phyloP scores from a whole-genome alignment of 176 grass and related monocot genomes.

The Tuctoria greenei region DNA sequence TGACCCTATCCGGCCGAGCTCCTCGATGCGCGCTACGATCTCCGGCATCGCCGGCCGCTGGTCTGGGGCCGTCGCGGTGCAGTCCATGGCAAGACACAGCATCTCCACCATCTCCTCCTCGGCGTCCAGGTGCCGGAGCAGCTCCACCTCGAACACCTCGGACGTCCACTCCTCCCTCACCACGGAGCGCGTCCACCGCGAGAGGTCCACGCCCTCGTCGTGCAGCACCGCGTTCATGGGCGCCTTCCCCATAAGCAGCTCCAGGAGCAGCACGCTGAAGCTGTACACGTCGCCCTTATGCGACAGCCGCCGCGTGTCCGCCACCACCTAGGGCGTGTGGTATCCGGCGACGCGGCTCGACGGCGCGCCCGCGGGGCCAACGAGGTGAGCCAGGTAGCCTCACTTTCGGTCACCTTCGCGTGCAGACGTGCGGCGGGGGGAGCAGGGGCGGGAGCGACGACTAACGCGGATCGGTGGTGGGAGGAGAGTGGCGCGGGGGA shows the following conservation, averaged over 20 bases:
- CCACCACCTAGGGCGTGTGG: constrained; percentile 66
- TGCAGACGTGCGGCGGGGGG: no score
- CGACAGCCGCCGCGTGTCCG: constrained; percentile 45
- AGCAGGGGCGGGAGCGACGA: no score
- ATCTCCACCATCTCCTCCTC: constrained; percentile 80
- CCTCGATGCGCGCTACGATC: constrained; percentile 61
- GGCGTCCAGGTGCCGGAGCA: constrained; percentile 53
- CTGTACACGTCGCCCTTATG: constrained; percentile 83
- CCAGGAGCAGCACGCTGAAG: constrained; percentile 70
- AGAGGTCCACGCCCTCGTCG: constrained; percentile 73
- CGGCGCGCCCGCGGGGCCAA: constrained; percentile 45
- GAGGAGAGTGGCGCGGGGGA: no score
- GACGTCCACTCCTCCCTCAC: constrained; percentile 67
- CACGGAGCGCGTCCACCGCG: constrained; percentile 66
- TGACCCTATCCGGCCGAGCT: constrained; percentile 27
- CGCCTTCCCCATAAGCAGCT: constrained; percentile 72
- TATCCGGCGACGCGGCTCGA: constrained; percentile 50
- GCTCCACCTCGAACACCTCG: constrained; percentile 74
- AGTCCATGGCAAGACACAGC: constrained; percentile 70
- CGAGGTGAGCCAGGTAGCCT: constrained; percentile 60
- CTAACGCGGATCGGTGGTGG: no score
- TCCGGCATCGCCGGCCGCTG: constrained; percentile 55
- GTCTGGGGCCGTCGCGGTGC: constrained; percentile 41
- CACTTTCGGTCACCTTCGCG: no score
- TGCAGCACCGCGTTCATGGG: constrained; percentile 55